Conservation (phyloP, 2,329 filamentous ascomycete genomes). For the Cryphonectria nitschkei region DNA sequence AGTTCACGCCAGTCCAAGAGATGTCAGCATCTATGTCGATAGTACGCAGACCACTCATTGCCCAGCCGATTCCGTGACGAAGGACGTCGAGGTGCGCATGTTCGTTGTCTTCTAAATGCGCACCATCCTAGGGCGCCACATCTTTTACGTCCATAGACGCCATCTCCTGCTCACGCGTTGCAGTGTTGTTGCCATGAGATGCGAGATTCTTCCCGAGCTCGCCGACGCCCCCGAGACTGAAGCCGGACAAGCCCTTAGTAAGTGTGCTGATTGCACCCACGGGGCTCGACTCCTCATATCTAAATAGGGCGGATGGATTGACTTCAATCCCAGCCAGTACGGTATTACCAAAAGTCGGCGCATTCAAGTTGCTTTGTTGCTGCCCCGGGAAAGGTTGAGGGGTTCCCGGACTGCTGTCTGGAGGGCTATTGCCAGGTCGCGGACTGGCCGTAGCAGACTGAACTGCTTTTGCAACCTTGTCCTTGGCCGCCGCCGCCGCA, state of each 20-base stretch:
- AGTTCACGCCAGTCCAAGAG: neutral
- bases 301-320: conserved; percentile 3
- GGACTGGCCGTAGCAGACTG: conserved; percentile 41
- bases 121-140: conserved; percentile 29
- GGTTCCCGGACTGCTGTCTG: conserved; percentile 33
- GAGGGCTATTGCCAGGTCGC: conserved; percentile 45
- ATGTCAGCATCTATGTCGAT: neutral
- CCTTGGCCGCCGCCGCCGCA: conserved; percentile 56
- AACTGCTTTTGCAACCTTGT: conserved; percentile 37
- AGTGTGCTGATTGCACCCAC: conserved; percentile 12
- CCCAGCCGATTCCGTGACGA: conserved; percentile 3
- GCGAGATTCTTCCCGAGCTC: conserved; percentile 1
- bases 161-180: conserved; percentile 23
- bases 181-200: neutral
- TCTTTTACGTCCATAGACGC: conserved; percentile 22
- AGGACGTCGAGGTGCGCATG: neutral
- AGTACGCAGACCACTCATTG: conserved; percentile 5
- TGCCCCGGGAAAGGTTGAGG: conserved; percentile 41
- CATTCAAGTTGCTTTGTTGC: conserved; percentile 34
- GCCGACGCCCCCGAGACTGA: conserved; percentile 15
- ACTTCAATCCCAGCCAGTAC: conserved; percentile 28
- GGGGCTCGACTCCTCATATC: neutral
- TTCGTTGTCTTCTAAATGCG: conserved; percentile 24
- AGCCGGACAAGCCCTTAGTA: conserved; percentile 17
- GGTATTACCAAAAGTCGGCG: conserved; percentile 26